Evolutionary conservation across 768 basidiomycete species (phyloP), one percentile per base, ranked within the genome.

Genomic region (Tubosaeta sp.): DNA sequence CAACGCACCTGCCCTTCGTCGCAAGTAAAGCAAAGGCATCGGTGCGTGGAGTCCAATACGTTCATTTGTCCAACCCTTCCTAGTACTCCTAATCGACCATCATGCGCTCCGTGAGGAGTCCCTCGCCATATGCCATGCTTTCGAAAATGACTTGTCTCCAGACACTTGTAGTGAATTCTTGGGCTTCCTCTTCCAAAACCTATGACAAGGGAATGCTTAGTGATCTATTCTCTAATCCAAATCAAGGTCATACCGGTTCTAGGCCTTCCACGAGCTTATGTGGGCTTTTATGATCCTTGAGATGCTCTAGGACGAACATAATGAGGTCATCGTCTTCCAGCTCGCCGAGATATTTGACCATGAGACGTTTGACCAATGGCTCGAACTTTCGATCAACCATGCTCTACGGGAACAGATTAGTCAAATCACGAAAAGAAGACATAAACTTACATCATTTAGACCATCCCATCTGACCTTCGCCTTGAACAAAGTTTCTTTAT

Each of bases 81-180:
- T 35, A 49, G 42, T 44, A 58, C 44, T 43, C 56, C 48, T 71
- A 85, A 69, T 90, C 87, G 62, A 91, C 84, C 72, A 87, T 76
- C 81, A 89, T 82, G 66, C 79, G 81, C 59, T 91, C 92, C 22
- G 92, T 93, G 60, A 87, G 82, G 54, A 95, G 75, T 35, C 92
- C 92, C 69, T 94, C 90, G 55, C 82, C 84, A 67, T 90, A 94
- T 24, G 93, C 90, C 82, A 91, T 87, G 62, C 91, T 93, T 76
- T 97, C 94, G 65, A 95, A 95, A 45, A 93, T 90, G 59, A 95
- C 80, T 71, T 92, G 89, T 48, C 91, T 82, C 94, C 94, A 97
- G 43, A 96, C 76, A 54, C 77, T 78, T 59, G 85, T 68, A n/a
- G 82, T 76, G 51, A 94, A 80, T 53, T 91, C 85, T 24, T 73